Evolutionary conservation across 768 basidiomycete species (phyloP), one percentile per base, ranked within the genome.

Genomic region (Rossbeevera mucosa): DNA sequence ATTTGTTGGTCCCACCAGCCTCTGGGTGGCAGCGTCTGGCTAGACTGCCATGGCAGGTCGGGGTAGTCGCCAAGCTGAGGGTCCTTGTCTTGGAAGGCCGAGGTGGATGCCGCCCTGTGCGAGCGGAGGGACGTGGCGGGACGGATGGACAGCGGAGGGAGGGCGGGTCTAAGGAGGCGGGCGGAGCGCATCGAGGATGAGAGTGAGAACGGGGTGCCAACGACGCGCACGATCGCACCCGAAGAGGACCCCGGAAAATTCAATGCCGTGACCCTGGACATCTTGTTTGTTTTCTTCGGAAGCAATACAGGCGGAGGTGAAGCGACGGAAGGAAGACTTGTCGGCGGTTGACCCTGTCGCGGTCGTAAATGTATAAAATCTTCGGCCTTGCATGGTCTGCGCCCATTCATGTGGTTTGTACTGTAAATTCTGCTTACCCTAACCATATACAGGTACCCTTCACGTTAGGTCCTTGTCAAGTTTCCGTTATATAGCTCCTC

Each of bases 1-100:
- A 86, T 79, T 62, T 88, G 81, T 30, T 67, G 65, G 65, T 93
- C 91, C 64, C 85, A 78, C 90, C 89, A 93, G 41, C 86, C 86
- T 46, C 69, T 72, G 0, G 90, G 73, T 20, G 80, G 73, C 11
- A 84, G 77, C 8, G 76, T 73, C 61, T 91, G 88, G 60, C 79
- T 76, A 9, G 85, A 87, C 40, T 82, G 72, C 66, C 74, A 75
- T 31, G 88, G 87, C 6, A 89, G 76, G 53, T 83, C 75, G 8
- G 89, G 89, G 59, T 93, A 91, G 59, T 80, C 86, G 50, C 75
- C 76, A 18, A 88, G 70, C 56, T 90, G 85, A 2, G 87, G 85
- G 64, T 90, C 85, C 36, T 68, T 68, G 56, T 81, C 72, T 55
- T 45, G 63, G 6, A 53, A 29, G 25, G 63, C 49, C 0, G 61